Conservation (phyloP, 2,329 filamentous ascomycete species). For the Cylindrodendrum hubeiense region DNA sequence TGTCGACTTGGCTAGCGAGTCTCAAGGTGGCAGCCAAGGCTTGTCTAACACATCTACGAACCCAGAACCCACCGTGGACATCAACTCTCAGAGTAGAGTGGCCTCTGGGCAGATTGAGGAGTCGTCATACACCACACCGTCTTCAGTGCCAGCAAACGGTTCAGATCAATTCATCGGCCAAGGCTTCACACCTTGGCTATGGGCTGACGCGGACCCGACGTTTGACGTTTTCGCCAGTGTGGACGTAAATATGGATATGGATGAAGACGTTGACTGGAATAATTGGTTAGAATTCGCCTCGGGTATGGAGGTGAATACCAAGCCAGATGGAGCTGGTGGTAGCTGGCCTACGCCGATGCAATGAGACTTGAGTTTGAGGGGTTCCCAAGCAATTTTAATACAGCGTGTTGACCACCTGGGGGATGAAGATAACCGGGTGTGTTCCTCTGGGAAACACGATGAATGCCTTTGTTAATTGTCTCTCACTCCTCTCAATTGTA, state of each 20-base stretch:
- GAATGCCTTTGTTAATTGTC: too few relatives aligned
- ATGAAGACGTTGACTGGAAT: constrained; percentile 51
- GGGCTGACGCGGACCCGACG: constrained; percentile 46
- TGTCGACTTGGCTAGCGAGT: background rate
- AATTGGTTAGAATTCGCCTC: constrained; percentile 51
- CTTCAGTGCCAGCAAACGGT: constrained; percentile 15
- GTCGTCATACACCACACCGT: background rate
- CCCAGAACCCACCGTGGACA: background rate
- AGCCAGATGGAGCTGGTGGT: background rate
- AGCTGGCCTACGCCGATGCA: background rate
- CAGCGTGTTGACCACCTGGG: too few relatives aligned
- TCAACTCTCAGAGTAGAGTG: background rate
- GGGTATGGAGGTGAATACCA: constrained; percentile 43
- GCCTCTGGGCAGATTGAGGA: background rate
- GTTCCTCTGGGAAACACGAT: too few relatives aligned
- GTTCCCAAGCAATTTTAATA: background rate
- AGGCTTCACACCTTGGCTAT: constrained; percentile 49
- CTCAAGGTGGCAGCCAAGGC: background rate
- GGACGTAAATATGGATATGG: constrained; percentile 47
- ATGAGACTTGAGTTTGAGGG: background rate
- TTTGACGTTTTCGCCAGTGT: constrained; percentile 41
- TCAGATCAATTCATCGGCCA: constrained; percentile 11
- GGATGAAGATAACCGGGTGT: too few relatives aligned
- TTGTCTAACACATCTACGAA: background rate
- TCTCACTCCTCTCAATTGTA: background rate